These are phyloP conservation scores for Infundibulicybe gibba DNA, from an alignment of 768 basidiomycete species.

Conservation along the genomic window DNA sequence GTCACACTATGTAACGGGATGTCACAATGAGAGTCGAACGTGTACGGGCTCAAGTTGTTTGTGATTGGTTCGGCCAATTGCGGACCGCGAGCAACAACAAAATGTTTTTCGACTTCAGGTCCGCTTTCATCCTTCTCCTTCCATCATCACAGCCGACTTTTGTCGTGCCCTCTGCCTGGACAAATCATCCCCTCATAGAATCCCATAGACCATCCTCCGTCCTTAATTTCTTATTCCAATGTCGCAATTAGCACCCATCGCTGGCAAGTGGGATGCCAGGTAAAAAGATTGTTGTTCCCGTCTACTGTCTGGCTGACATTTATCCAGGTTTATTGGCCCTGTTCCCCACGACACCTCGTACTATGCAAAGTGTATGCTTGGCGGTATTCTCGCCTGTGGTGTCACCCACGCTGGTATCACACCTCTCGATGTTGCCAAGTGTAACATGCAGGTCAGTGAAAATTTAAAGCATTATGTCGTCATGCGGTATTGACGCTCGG, in stretches of 20 bases:
- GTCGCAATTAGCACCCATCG: slow-evolving; percentile 26
- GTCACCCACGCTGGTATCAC: slow-evolving; percentile 86
- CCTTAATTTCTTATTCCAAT: slow-evolving; percentile 11
- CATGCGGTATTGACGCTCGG: neutral
- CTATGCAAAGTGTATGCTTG: slow-evolving; percentile 86
- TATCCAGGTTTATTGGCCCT: slow-evolving; percentile 58
- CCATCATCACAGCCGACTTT: slow-evolving; percentile 16
- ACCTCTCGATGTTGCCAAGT: slow-evolving; percentile 85
- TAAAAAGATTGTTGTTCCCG: slow-evolving; percentile 19
- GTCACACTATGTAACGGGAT: too few species aligned
- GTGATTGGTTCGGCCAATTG: slow-evolving; percentile 33
- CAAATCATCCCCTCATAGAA: slow-evolving; percentile 18
- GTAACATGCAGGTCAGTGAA: slow-evolving; percentile 79
- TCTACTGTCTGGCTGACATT: slow-evolving; percentile 3
- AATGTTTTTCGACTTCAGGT: slow-evolving; percentile 20
- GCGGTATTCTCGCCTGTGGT: slow-evolving; percentile 85
- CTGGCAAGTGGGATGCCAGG: slow-evolving; percentile 77
- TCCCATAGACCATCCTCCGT: slow-evolving; percentile 1
- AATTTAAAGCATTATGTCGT: too few species aligned
- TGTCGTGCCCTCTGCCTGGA: slow-evolving; percentile 9
- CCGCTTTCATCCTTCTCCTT: slow-evolving; percentile 14
- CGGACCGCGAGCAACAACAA: slow-evolving; percentile 25
- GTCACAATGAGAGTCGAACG: too few species aligned
- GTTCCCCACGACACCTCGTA: slow-evolving; percentile 73
- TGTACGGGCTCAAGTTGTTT: too few species aligned